Evolutionary conservation across 2,329 filamentous ascomycete species (phyloP).

Genomic region (Neocucurbitaria cava): DNA sequence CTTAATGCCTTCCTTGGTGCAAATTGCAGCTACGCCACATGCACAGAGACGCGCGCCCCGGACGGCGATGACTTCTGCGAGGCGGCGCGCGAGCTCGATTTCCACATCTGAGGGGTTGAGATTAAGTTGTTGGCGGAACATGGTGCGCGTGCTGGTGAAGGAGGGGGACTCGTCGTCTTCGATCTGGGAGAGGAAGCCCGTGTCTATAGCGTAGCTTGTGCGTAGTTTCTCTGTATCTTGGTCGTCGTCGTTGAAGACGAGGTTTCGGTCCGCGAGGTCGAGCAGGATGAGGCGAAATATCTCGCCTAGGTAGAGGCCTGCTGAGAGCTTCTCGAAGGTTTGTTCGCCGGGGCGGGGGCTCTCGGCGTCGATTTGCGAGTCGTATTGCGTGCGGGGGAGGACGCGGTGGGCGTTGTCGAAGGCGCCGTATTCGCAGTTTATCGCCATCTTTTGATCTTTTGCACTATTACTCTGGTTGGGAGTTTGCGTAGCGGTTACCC

Average conservation of each 20-base stretch:
- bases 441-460: conserved; percentile 69
- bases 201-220: conserved; percentile 83
- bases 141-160: conserved; percentile 24
- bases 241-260: conserved; percentile 75
- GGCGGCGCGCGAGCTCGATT: conserved; percentile 31
- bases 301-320: conserved; percentile 55
- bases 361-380: conserved; percentile 52
- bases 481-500: not conserved
- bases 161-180: conserved; percentile 64
- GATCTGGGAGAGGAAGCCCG: conserved; percentile 86
- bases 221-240: conserved; percentile 79
- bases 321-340: conserved; percentile 55
- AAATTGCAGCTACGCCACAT: conserved; percentile 49
- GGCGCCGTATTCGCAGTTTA: conserved; percentile 97
- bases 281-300: conserved; percentile 55
- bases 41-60: conserved; percentile 47
- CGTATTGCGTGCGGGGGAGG: conserved; percentile 78
- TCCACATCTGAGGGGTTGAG: conserved; percentile 32
- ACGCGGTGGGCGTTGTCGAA: conserved; percentile 95
- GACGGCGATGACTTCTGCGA: conserved; percentile 43
- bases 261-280: conserved; percentile 68
- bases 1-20: conserved; percentile 38
- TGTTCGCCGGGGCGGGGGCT: conserved; percentile 56
- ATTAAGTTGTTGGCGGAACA: conserved; percentile 30
- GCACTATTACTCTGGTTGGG: not conserved